A percentile compares a stretch with the other conserved stretches of the same genome.
phyloP scores from a whole-genome alignment of 495 filamentous ascomycete species.

The Usnea hakonensis region DNA sequence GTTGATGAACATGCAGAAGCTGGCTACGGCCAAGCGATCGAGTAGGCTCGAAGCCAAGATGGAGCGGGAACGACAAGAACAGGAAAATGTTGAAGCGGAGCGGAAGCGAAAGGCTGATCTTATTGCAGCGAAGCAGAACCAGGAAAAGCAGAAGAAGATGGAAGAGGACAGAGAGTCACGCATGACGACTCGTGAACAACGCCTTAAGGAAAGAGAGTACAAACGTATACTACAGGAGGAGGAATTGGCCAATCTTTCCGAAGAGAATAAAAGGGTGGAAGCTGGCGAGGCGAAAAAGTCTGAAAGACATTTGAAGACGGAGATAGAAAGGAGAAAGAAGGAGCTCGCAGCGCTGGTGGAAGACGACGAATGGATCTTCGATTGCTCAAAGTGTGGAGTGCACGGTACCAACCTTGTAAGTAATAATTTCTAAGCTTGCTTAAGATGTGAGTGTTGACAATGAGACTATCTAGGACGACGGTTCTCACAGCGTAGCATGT shows the following conservation, averaged over 20 bases:
- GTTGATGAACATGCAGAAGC: conserved; percentile 65
- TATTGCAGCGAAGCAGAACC: conserved; percentile 55
- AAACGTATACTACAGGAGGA: conserved; percentile 76
- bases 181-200: conserved; percentile 75
- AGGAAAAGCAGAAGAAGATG: conserved; percentile 58
- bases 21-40: conserved; percentile 90
- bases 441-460: background rate
- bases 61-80: conserved; percentile 67
- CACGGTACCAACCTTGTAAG: conserved; percentile 72
- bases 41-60: conserved; percentile 75
- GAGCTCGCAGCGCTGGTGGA: conserved; percentile 64
- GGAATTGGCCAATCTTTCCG: conserved; percentile 68
- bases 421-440: background rate
- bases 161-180: conserved; percentile 75
- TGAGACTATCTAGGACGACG: conserved; percentile 59
- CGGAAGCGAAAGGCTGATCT: conserved; percentile 60
- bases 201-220: conserved; percentile 72
- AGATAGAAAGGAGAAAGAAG: conserved; percentile 67
- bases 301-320: conserved; percentile 67
- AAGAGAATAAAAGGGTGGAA: conserved; percentile 62
- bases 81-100: conserved; percentile 63
- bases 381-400: conserved; percentile 78
- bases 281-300: conserved; percentile 59
- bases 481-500: conserved; percentile 88
- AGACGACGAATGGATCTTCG: conserved; percentile 88